These are phyloP conservation scores for Colletotrichum tofieldiae DNA, from an alignment of 2,329 filamentous ascomycete genomes.

Conservation along the genomic window DNA sequence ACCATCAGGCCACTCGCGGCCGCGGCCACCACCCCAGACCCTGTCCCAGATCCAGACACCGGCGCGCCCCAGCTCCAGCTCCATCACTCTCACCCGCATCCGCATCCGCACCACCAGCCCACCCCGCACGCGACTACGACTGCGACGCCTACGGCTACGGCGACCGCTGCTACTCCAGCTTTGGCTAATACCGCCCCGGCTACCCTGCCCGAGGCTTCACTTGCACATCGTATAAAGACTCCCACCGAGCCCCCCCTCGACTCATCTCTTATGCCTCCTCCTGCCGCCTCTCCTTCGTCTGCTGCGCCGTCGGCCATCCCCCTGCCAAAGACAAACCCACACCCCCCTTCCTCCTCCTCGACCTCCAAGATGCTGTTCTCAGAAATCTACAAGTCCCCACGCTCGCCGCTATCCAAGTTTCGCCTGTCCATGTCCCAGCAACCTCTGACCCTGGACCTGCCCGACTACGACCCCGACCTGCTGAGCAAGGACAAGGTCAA, in stretches of 20 bases:
- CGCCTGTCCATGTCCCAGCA: conserved; percentile 53
- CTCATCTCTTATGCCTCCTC: conserved; percentile 20
- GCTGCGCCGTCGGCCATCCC: conserved; percentile 30
- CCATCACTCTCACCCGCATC: conserved; percentile 1
- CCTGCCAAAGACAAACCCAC: conserved; percentile 27
- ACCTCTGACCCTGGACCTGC: conserved; percentile 49
- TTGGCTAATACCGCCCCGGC: conserved; percentile 21
- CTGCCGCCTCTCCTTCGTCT: conserved; percentile 15
- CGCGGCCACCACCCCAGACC: conserved; percentile 36
- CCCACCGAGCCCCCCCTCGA: conserved; percentile 1
- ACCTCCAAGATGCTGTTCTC: conserved; percentile 69
- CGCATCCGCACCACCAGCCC: conserved; percentile 35
- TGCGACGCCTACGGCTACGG: conserved; percentile 23
- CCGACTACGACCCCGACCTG: conserved; percentile 73
- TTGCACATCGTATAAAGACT: conserved; percentile 32
- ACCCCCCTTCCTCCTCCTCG: conserved; percentile 36
- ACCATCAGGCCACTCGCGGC: conserved; percentile 41
- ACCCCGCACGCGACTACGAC: conserved; percentile 37
- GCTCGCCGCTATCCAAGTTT: conserved; percentile 67
- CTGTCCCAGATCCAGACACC: conserved; percentile 29
- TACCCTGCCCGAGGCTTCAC: conserved; percentile 35
- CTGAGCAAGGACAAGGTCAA: conserved; percentile 74
- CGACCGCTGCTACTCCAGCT: conserved; percentile 42
- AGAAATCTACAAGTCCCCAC: conserved; percentile 71
- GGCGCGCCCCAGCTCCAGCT: conserved; percentile 29